phyloP scores from a whole-genome alignment of 805 yeast genomes.

The Saccharomycopsis javanensis region DNA sequence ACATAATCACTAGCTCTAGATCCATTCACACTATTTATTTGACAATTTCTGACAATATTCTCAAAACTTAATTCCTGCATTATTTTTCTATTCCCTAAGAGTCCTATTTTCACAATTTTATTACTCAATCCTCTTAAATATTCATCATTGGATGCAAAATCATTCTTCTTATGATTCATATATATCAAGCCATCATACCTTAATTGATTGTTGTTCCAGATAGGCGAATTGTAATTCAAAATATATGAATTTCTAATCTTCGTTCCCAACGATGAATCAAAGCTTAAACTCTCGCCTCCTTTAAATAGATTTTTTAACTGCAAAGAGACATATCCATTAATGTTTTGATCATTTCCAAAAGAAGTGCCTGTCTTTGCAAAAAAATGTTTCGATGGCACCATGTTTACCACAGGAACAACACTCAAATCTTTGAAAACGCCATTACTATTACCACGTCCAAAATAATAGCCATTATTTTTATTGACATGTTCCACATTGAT shows the following conservation, averaged over 20 bases:
- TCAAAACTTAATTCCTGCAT: constrained; percentile 39
- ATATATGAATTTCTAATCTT: constrained; percentile 47
- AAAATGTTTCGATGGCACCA: constrained; percentile 55
- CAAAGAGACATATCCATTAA: constrained; percentile 74
- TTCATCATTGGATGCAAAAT: constrained; percentile 49
- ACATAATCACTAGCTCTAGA: constrained; percentile 46
- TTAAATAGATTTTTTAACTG: constrained; percentile 55
- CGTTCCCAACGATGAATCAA: constrained; percentile 53
- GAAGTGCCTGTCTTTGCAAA: constrained; percentile 90
- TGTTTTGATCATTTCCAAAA: constrained; percentile 91
- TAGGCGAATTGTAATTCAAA: constrained; percentile 42
- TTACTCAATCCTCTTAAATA: constrained; percentile 34
- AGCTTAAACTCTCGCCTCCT: constrained; percentile 52
- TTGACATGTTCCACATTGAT: constrained; percentile 9
- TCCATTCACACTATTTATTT: constrained; percentile 29
- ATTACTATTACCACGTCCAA: background rate
- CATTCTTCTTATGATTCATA: constrained; percentile 40
- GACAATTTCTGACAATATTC: constrained; percentile 38
- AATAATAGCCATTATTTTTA: background rate
- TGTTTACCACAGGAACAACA: constrained; percentile 21
- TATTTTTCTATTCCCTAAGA: constrained; percentile 21
- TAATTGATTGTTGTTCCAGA: constrained; percentile 40
- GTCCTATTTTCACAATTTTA: constrained; percentile 24
- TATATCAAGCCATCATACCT: constrained; percentile 42
- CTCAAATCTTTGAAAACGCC: constrained; percentile 1